Evolutionary conservation across 306 rosid genomes (phyloP).

Genomic region (Lathyrus oleraceus): DNA sequence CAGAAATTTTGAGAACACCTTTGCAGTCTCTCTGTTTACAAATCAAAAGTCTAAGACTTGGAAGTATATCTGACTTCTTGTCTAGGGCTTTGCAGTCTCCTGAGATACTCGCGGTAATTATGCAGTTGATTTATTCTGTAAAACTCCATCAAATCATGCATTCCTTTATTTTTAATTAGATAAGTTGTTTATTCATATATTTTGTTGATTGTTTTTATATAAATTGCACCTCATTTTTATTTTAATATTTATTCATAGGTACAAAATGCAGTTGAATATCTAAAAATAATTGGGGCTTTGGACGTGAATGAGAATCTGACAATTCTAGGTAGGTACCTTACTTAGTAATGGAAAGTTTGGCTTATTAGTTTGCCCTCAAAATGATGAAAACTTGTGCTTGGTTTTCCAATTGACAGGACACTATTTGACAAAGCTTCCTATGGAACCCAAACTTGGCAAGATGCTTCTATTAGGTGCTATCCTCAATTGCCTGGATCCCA

Average conservation of each 20-base stretch:
- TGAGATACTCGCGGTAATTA: slow-evolving; percentile 74
- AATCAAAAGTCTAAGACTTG: slow-evolving; percentile 90
- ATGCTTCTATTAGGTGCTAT: slow-evolving; percentile 86
- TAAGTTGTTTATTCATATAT: slow-evolving; percentile 8
- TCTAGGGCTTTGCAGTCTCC: slow-evolving; percentile 97
- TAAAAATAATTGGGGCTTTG: slow-evolving; percentile 82
- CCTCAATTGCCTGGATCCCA: slow-evolving; percentile 91
- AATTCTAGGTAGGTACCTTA: slow-evolving; percentile 60
- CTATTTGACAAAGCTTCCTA: slow-evolving; percentile 77
- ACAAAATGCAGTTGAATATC: slow-evolving; percentile 90
- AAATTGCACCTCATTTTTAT: slow-evolving; percentile 31
- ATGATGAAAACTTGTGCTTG: slow-evolving; percentile 22
- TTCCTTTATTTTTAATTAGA: neutral
- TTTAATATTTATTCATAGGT: slow-evolving; percentile 55
- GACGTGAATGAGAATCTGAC: slow-evolving; percentile 88
- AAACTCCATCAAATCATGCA: slow-evolving; percentile 19
- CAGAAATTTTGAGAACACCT: slow-evolving; percentile 98
- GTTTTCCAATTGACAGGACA: slow-evolving; percentile 64
- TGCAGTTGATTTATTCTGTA: slow-evolving; percentile 33
- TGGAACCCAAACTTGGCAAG: slow-evolving; percentile 98
- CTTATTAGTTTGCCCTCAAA: slow-evolving; percentile 21
- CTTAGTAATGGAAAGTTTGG: slow-evolving; percentile 28
- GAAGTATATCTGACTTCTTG: slow-evolving; percentile 88
- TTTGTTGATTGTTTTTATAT: slow-evolving; percentile 26
- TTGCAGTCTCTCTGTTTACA: slow-evolving; percentile 95